Evolutionary conservation across 768 basidiomycete species (phyloP).

Genomic region (Mrakia hoshinonis): DNA sequence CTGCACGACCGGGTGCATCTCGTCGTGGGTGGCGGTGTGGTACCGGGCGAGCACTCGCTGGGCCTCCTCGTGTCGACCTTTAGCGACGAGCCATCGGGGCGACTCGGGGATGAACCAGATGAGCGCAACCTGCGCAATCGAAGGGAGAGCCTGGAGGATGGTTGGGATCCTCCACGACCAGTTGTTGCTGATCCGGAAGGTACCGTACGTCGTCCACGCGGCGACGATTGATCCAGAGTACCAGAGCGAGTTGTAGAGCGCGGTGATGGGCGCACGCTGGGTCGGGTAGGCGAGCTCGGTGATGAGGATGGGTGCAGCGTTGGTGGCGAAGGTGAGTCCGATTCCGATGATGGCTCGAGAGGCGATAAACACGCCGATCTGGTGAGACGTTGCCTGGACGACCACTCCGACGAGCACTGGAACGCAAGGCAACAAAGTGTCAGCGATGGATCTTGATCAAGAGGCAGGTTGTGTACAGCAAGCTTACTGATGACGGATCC

Average conservation of each 20-base stretch:
- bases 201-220: slow-evolving; percentile 79
- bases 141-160: slow-evolving; percentile 47
- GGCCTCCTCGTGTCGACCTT: slow-evolving; percentile 63
- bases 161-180: slow-evolving; percentile 55
- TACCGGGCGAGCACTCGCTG: slow-evolving; percentile 66
- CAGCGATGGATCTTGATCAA: not conserved
- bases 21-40: slow-evolving; percentile 59
- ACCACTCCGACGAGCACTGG: slow-evolving; percentile 55
- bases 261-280: slow-evolving; percentile 70
- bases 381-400: slow-evolving; percentile 62
- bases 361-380: slow-evolving; percentile 69
- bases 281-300: slow-evolving; percentile 77
- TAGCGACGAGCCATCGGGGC: slow-evolving; percentile 71
- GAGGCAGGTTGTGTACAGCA: too few species aligned
- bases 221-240: slow-evolving; percentile 62
- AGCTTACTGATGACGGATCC: slow-evolving; percentile 45
- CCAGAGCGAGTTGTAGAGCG: slow-evolving; percentile 76
- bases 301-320: slow-evolving; percentile 69
- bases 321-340: slow-evolving; percentile 58
- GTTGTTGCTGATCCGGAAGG: slow-evolving; percentile 54
- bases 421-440: not conserved
- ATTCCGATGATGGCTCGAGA: slow-evolving; percentile 61
- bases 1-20: slow-evolving; percentile 13
- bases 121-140: slow-evolving; percentile 50
- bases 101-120: slow-evolving; percentile 70